A percentile compares a stretch with the other conserved stretches of the same genome.
Conservation (phyloP, 345 rosid genomes). For the Noccaea caerulescens region DNA sequence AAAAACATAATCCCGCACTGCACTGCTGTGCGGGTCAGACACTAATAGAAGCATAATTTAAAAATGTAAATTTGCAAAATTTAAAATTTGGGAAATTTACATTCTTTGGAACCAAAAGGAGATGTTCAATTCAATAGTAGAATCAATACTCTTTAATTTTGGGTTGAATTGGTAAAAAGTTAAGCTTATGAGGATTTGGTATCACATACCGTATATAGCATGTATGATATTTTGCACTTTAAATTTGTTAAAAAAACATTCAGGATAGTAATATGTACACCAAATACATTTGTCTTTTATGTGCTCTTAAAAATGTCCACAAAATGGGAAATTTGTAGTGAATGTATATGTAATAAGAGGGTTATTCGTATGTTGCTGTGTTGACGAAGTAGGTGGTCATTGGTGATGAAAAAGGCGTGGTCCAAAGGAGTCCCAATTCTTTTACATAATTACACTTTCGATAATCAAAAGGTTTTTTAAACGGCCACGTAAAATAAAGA, state of each 20-base stretch:
- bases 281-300: slow-evolving; percentile 4
- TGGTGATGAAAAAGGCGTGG: slow-evolving; percentile 27
- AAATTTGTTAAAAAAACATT: background rate
- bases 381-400: slow-evolving; percentile 30
- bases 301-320: background rate
- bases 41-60: no score
- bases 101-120: no score
- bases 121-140: no score
- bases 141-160: background rate
- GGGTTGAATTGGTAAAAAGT: slow-evolving; percentile 7
- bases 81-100: no score
- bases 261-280: background rate
- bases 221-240: background rate
- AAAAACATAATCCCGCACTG: no score
- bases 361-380: slow-evolving; percentile 5
- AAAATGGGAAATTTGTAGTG: background rate
- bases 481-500: slow-evolving; percentile 21
- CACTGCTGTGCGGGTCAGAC: no score
- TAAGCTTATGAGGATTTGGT: slow-evolving; percentile 11
- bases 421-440: slow-evolving; percentile 29
- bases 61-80: no score
- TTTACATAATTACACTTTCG: slow-evolving; percentile 7
- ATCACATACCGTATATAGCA: background rate
- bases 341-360: background rate
- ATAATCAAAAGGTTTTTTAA: slow-evolving; percentile 16